Evolutionary conservation across 176 grass and related monocot genomes (phyloP).

Genomic region (Tillandsia leiboldiana): DNA sequence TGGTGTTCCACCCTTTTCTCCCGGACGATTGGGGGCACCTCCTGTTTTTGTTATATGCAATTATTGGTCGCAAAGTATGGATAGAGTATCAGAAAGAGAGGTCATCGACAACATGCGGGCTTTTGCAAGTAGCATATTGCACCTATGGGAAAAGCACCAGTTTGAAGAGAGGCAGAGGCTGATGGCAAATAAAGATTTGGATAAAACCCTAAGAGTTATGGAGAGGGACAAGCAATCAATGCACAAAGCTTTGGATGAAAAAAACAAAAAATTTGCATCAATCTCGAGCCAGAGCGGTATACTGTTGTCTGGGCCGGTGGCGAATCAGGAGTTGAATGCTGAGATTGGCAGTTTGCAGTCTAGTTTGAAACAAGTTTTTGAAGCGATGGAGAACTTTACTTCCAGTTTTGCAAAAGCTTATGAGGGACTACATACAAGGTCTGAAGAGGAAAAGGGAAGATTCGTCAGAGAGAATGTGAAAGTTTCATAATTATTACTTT

Average conservation of each 20-base stretch:
- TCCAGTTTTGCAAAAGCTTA: slow-evolving; percentile 28
- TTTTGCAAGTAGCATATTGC: slow-evolving; percentile 33
- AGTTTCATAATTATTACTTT: not conserved
- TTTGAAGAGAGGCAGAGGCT: slow-evolving; percentile 32
- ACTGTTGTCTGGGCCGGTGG: slow-evolving; percentile 19
- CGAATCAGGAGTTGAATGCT: not conserved
- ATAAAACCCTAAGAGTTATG: slow-evolving; percentile 35
- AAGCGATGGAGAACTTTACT: slow-evolving; percentile 49
- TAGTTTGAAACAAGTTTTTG: slow-evolving; percentile 34
- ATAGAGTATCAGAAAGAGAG: slow-evolving; percentile 30
- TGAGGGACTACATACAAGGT: slow-evolving; percentile 27
- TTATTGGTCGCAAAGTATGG: slow-evolving; percentile 40
- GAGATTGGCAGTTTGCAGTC: slow-evolving; percentile 31
- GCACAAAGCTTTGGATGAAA: slow-evolving; percentile 29
- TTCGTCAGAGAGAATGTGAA: slow-evolving; percentile 9
- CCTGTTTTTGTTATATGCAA: slow-evolving; percentile 56
- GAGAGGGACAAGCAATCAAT: slow-evolving; percentile 34
- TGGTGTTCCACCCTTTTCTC: slow-evolving; percentile 52
- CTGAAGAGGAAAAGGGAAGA: slow-evolving; percentile 26
- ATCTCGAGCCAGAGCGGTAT: slow-evolving; percentile 21
- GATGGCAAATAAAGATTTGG: slow-evolving; percentile 35
- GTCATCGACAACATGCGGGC: slow-evolving; percentile 27
- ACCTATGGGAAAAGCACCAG: slow-evolving; percentile 42
- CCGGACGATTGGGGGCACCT: slow-evolving; percentile 52
- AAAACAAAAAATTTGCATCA: slow-evolving; percentile 36